Conservation (phyloP, 75 land plant genomes). For the Cryptomeria japonica region DNA sequence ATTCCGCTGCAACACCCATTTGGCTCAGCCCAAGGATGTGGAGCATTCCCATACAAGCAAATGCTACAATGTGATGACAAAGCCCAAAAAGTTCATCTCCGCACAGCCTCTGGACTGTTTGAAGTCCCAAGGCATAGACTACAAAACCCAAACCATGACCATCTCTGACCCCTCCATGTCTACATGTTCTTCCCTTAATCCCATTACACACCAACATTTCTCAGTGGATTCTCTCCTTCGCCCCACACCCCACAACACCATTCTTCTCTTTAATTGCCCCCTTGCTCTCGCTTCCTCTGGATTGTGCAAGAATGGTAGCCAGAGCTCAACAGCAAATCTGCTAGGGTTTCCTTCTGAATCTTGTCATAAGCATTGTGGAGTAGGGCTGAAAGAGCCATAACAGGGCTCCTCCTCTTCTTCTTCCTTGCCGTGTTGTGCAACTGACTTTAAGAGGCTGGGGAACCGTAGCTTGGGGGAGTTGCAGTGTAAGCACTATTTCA, state of each 20-base stretch:
- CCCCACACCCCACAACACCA: conserved; percentile 3
- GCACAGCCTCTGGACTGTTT: conserved; percentile 3
- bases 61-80: not conserved
- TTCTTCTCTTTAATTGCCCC: conserved; percentile 4
- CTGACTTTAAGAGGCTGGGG: not conserved
- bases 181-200: conserved; percentile 1
- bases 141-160: conserved; percentile 6
- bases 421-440: not conserved
- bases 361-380: not conserved
- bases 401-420: not conserved
- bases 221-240: not conserved
- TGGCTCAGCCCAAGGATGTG: conserved; percentile 7
- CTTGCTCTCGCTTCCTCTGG: not conserved
- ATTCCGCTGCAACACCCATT: conserved; percentile 7
- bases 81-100: not conserved
- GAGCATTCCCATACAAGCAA: not conserved
- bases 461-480: not conserved
- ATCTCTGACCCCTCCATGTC: conserved; percentile 12
- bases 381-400: not conserved
- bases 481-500: not conserved
- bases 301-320: not conserved
- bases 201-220: not conserved
- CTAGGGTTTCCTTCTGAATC: not conserved
- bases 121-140: conserved; percentile 5
- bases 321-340: not conserved